These are phyloP conservation scores for Linnemannia hyalina DNA, from an alignment of 192 early-diverging fungal species.

Conservation along the genomic window DNA sequence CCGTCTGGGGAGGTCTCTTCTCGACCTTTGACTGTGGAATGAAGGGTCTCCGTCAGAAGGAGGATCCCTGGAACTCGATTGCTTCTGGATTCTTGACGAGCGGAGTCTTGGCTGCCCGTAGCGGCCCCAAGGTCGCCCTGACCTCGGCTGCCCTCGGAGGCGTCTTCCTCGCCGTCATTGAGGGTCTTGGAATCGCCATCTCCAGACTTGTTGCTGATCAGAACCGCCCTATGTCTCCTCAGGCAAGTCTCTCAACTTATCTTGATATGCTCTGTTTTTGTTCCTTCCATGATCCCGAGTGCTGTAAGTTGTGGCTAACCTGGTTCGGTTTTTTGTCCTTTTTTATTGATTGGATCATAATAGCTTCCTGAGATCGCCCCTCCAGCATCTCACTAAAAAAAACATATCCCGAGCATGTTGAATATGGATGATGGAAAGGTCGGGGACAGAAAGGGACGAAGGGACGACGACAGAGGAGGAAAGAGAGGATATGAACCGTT, in stretches of 20 bases:
- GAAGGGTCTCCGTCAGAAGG: conserved; percentile 95
- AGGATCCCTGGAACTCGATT: conserved; percentile 99
- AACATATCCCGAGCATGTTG: neutral
- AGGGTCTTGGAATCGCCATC: conserved; percentile 85
- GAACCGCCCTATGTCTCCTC: conserved; percentile 51
- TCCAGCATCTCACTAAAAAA: conserved; percentile 55
- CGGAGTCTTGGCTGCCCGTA: conserved; percentile 93
- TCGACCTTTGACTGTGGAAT: conserved; percentile 97
- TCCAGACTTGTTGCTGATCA: conserved; percentile 36
- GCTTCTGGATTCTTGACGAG: conserved; percentile 95
- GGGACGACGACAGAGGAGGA: neutral
- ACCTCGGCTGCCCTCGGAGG: conserved; percentile 93
- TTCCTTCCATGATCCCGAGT: neutral
- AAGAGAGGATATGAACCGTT: neutral
- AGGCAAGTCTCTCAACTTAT: conserved; percentile 30
- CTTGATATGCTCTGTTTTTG: neutral
- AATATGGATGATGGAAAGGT: conserved; percentile 5
- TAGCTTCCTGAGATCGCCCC: conserved; percentile 56
- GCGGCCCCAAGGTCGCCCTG: conserved; percentile 67
- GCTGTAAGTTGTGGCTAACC: neutral
- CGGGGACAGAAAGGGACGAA: neutral
- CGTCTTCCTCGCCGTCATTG: conserved; percentile 93
- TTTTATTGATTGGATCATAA: neutral
- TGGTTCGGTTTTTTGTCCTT: neutral
- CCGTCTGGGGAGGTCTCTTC: conserved; percentile 99